Conservation (phyloP, 257 asterid genomes). For the Jasminum sambac region DNA sequence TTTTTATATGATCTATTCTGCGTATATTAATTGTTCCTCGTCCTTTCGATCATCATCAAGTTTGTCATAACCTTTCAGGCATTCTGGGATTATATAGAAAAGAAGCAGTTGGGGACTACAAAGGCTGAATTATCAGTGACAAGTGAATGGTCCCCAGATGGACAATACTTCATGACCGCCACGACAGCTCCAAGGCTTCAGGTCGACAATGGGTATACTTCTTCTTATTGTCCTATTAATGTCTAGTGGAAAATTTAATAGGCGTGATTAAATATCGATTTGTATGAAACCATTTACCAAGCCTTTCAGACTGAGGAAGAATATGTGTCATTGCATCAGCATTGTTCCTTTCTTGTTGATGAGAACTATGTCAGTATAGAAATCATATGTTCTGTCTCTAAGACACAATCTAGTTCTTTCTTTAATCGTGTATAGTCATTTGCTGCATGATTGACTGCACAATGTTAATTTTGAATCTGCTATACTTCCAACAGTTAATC, state of each 20-base stretch:
- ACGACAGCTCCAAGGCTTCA: slow-evolving; percentile 99
- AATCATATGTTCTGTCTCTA: background rate
- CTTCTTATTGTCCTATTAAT: slow-evolving; percentile 4
- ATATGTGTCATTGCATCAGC: background rate
- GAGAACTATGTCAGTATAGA: background rate
- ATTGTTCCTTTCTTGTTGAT: slow-evolving; percentile 11
- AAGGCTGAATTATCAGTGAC: slow-evolving; percentile 93
- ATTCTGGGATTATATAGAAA: slow-evolving; percentile 87
- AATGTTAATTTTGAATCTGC: slow-evolving; percentile 13
- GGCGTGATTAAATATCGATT: background rate
- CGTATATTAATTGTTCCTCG: slow-evolving; percentile 1
- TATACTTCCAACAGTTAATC: slow-evolving; percentile 7
- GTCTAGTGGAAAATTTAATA: background rate
- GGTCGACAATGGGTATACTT: slow-evolving; percentile 93
- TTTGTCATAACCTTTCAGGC: slow-evolving; percentile 46
- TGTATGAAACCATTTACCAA: slow-evolving; percentile 12
- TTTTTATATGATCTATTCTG: background rate
- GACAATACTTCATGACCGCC: slow-evolving; percentile 91
- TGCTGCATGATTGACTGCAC: slow-evolving; percentile 1
- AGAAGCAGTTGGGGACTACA: slow-evolving; percentile 68
- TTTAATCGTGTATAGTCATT: background rate
- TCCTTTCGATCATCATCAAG: background rate
- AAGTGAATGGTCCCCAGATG: slow-evolving; percentile 99
- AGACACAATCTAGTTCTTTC: background rate
- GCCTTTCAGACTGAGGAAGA: background rate